Evolutionary conservation across 495 filamentous ascomycete species (phyloP).

Genomic region (Xylaria intraflava): DNA sequence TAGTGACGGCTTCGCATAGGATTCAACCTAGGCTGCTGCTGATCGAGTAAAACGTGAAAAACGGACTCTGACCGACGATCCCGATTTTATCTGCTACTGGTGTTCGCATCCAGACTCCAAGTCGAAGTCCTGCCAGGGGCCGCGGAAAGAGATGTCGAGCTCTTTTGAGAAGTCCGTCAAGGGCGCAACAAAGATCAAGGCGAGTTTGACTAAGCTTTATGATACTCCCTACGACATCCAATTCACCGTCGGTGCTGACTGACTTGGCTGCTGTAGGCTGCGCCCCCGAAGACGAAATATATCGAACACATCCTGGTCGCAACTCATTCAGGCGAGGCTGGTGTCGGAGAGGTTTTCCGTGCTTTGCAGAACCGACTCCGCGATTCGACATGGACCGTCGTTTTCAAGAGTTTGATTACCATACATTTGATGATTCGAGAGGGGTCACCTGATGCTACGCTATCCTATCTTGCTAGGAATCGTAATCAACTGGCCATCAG

Average conservation of each 20-base stretch:
- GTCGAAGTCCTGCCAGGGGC: neutral
- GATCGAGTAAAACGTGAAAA: neutral
- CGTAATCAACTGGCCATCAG: constrained; percentile 80
- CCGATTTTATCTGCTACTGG: neutral
- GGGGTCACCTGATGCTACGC: constrained; percentile 80
- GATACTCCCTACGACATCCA: neutral
- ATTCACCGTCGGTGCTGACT: constrained; percentile 16
- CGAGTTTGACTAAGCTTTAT: constrained; percentile 28
- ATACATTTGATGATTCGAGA: constrained; percentile 97
- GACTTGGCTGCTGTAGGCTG: constrained; percentile 53
- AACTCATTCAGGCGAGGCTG: constrained; percentile 89
- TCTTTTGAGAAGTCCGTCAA: constrained; percentile 92
- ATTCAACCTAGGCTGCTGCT: neutral
- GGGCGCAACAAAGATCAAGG: constrained; percentile 92
- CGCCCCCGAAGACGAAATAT: constrained; percentile 98
- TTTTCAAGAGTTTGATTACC: constrained; percentile 93
- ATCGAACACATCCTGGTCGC: constrained; percentile 96
- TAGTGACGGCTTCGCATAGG: constrained; percentile 4
- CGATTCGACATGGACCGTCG: constrained; percentile 94
- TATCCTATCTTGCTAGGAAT: constrained; percentile 78
- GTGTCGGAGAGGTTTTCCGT: constrained; percentile 92
- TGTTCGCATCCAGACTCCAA: neutral
- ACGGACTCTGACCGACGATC: neutral
- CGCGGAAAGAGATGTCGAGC: constrained; percentile 54
- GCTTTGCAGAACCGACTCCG: constrained; percentile 80